Percentiles rank a stretch among this genome's conserved stretches.
Conservation (phyloP, 164 flowering plant species). For the Vitis riparia region DNA sequence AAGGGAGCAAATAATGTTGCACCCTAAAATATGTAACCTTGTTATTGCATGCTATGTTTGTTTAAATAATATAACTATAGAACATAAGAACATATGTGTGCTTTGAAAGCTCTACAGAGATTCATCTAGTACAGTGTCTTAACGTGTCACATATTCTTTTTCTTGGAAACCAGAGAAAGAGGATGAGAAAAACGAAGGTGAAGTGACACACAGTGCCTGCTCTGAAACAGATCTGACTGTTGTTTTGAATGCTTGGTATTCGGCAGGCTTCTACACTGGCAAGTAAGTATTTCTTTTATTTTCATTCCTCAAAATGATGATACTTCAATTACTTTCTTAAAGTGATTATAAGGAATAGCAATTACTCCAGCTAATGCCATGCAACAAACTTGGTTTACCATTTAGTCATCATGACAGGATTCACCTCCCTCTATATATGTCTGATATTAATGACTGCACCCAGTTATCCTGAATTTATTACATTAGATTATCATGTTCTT, state of each 20-base stretch:
- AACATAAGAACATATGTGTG: no score
- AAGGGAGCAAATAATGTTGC: no score
- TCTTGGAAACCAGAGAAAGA: conserved; percentile 29
- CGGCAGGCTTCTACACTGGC: conserved; percentile 76
- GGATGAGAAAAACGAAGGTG: conserved; percentile 12
- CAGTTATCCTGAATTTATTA: background rate
- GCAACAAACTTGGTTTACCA: no score
- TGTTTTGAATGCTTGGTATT: conserved; percentile 77
- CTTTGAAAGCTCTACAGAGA: background rate
- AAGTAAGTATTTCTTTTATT: conserved; percentile 46
- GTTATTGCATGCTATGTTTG: no score
- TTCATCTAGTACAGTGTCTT: background rate
- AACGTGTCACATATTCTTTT: background rate
- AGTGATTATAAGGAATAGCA: no score
- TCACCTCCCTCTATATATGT: background rate
- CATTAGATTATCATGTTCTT: background rate
- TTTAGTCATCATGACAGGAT: no score
- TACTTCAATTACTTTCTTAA: background rate
- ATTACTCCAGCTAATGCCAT: no score
- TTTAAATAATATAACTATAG: no score
- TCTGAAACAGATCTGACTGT: conserved; percentile 53
- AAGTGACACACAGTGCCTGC: conserved; percentile 16
- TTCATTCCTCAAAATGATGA: background rate
- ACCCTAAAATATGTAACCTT: no score
- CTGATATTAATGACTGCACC: background rate